phyloP scores from a whole-genome alignment of 2,329 filamentous ascomycete species.

The Penicillium freii region DNA sequence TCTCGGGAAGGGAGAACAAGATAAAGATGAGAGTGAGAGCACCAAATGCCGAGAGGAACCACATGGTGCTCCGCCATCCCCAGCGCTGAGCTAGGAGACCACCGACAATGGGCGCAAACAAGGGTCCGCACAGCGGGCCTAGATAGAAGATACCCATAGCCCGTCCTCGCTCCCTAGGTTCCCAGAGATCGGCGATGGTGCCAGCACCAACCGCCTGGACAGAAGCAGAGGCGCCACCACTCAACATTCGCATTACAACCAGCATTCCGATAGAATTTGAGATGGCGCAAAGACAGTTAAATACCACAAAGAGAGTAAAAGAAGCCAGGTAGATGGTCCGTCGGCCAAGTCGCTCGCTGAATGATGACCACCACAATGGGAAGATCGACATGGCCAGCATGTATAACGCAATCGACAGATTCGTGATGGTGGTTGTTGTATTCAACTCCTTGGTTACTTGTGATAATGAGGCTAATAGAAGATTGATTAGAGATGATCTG shows the following conservation, averaged over 20 bases:
- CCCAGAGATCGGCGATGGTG: slow-evolving; percentile 80
- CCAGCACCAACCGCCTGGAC: slow-evolving; percentile 82
- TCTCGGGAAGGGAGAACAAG: slow-evolving; percentile 48
- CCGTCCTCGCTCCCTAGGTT: slow-evolving; percentile 65
- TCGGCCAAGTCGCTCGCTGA: slow-evolving; percentile 69
- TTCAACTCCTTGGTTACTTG: slow-evolving; percentile 63
- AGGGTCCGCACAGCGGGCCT: slow-evolving; percentile 70
- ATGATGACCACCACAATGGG: slow-evolving; percentile 82
- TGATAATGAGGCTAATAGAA: slow-evolving; percentile 60
- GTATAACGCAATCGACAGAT: slow-evolving; percentile 74
- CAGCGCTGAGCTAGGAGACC: slow-evolving; percentile 67
- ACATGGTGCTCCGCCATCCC: slow-evolving; percentile 74
- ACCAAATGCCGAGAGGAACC: slow-evolving; percentile 72
- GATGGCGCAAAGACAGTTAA: slow-evolving; percentile 67
- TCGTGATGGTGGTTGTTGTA: slow-evolving; percentile 64
- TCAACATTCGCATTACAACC: slow-evolving; percentile 70
- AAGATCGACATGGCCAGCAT: slow-evolving; percentile 83
- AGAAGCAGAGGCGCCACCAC: slow-evolving; percentile 73
- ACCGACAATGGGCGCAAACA: slow-evolving; percentile 74
- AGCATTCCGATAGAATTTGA: slow-evolving; percentile 72
- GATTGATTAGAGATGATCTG: background rate
- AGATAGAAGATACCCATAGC: slow-evolving; percentile 86
- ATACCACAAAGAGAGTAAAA: slow-evolving; percentile 70
- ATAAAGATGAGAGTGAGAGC: slow-evolving; percentile 44
- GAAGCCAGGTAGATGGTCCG: slow-evolving; percentile 76